phyloP scores from a whole-genome alignment of 2,329 filamentous ascomycete species.

The Alternaria arborescens region DNA sequence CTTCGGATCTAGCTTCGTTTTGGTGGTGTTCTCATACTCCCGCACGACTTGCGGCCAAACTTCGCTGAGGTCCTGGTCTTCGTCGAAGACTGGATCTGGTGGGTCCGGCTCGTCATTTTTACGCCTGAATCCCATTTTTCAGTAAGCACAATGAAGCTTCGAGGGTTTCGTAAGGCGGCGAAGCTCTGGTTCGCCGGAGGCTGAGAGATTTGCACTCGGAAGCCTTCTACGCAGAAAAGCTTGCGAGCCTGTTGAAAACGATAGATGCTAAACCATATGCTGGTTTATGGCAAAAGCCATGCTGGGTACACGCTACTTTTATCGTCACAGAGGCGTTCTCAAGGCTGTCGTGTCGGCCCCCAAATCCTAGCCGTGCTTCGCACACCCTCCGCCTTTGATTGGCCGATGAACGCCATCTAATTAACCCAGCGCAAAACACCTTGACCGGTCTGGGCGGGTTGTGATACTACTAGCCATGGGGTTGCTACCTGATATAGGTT shows the following conservation, averaged over 20 bases:
- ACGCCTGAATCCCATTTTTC: neutral
- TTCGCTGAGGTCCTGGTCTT: conserved; percentile 22
- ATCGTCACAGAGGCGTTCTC: neutral
- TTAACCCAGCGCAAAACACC: neutral
- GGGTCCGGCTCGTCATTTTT: neutral
- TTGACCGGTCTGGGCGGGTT: conserved; percentile 4
- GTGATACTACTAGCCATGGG: neutral
- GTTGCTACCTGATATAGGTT: neutral
- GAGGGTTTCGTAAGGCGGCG: neutral
- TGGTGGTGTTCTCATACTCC: conserved; percentile 22
- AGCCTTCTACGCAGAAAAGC: neutral
- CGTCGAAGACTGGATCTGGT: neutral
- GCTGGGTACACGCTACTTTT: neutral
- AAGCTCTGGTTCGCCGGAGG: neutral
- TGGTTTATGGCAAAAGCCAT: neutral
- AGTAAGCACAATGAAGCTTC: neutral
- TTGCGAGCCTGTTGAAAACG: neutral
- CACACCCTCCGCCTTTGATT: neutral
- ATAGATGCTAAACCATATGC: neutral
- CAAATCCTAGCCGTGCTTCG: neutral
- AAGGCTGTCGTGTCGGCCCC: neutral
- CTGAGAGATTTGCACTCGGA: neutral
- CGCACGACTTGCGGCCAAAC: conserved; percentile 19
- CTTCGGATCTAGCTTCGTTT: conserved; percentile 10
- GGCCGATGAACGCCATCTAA: neutral